Base-by-base conservation (phyloP, 192 early-diverging fungal genomes). In the Coemansia sp. region DNA sequence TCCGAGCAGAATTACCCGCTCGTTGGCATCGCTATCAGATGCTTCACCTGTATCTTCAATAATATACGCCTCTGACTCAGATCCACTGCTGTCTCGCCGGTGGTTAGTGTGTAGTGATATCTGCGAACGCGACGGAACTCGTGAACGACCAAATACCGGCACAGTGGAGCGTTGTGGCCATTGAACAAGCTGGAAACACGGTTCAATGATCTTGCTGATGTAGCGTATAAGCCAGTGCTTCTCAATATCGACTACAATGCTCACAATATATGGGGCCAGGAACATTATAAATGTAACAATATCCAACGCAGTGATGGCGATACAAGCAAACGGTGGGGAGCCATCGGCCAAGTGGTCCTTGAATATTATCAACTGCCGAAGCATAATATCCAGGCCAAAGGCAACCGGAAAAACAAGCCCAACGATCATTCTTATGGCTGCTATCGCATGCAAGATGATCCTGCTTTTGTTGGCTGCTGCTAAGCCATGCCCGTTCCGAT, bases 291-390 rank as follows among this genome's bases (percentile, higher is more conserved):
- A 77, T 3, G 66, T 63, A 8, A 58, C 61, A 13, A 59, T 58
- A 10, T 77, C 63, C 46, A 77, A 19, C 0, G 73, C 46, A 2
- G 63, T 67, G 20, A 77, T 70, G 18, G 58, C 43, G 33, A 61
- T 42, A 50, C 73, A 77, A 16, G 55, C 73, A 35, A 50, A 18
- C 2, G 67, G 62, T 16, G 73, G 67, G 0, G 67, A 70, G 13
- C 73, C 73, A 33, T 77, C 73, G 14, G 58, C 55, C 28, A 77
- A 47, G 33, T 77, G 73, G 38, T 70, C 73, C 42, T 77, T 70
- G 37, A 77, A 55, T n/a, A 66, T 36, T 4, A 56, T 14, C 19
- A 77, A 59, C 63, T 66, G 73, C n/a, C 73, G 73, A 11, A 66
- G 37, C 73, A 66, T 65, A 15, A 43, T 47, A 36, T 77, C 73